Evolutionary conservation across 2,329 filamentous ascomycete species (phyloP).

Genomic region (Fusarium aywerte): DNA sequence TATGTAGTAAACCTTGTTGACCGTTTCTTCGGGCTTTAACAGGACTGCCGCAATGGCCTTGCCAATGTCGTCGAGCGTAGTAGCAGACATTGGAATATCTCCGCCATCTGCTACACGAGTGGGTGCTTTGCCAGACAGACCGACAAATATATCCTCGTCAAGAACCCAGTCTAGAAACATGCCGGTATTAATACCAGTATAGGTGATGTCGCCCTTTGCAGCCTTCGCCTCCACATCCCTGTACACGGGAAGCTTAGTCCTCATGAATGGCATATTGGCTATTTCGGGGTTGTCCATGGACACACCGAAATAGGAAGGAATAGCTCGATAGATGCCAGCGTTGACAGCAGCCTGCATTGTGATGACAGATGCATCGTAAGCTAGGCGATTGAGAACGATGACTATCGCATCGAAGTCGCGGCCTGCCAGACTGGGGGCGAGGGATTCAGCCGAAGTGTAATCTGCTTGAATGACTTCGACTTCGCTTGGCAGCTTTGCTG

Average conservation of each 20-base stretch:
- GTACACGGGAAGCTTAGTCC: background rate
- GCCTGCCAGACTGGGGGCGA: background rate
- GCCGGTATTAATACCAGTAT: slow-evolving; percentile 6
- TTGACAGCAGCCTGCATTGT: slow-evolving; percentile 4
- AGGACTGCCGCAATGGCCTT: background rate
- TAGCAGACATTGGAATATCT: slow-evolving; percentile 6
- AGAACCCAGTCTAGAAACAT: slow-evolving; percentile 20
- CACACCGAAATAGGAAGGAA: slow-evolving; percentile 10
- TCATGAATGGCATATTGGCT: slow-evolving; percentile 18
- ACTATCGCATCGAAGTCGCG: slow-evolving; percentile 13
- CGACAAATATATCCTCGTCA: slow-evolving; percentile 8
- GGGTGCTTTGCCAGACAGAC: background rate
- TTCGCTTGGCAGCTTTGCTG: fast-evolving
- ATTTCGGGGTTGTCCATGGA: background rate
- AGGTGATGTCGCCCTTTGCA: background rate
- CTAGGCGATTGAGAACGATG: slow-evolving; percentile 1
- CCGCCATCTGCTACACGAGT: background rate
- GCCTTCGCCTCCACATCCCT: slow-evolving; percentile 4
- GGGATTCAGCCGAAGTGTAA: background rate
- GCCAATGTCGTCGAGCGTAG: background rate
- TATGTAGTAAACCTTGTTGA: slow-evolving; percentile 1
- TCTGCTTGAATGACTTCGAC: background rate
- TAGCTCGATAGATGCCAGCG: background rate
- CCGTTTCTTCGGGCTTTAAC: background rate
- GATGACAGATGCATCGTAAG: background rate